These are phyloP conservation scores for Kodamaea fukazawae DNA, from an alignment of 805 yeast species.

Conservation along the genomic window DNA sequence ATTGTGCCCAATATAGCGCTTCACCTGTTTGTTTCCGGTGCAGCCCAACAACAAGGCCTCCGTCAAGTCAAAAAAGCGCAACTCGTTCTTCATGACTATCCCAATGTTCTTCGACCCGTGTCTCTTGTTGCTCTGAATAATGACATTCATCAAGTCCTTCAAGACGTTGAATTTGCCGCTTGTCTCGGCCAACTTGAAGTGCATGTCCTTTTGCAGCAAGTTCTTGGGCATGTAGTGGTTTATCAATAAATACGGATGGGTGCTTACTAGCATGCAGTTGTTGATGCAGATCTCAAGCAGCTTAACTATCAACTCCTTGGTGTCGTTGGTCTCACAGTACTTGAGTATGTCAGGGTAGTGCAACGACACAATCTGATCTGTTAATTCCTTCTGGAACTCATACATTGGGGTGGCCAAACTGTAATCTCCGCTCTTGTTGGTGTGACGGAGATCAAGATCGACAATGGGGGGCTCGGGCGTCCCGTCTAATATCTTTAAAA, in stretches of 20 bases:
- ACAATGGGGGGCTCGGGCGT: slow-evolving; percentile 82
- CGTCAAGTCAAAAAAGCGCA: slow-evolving; percentile 61
- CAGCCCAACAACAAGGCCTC: slow-evolving; percentile 71
- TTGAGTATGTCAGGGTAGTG: slow-evolving; percentile 89
- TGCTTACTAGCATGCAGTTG: slow-evolving; percentile 75
- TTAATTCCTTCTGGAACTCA: slow-evolving; percentile 81
- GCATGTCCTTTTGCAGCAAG: slow-evolving; percentile 66
- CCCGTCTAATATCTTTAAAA: slow-evolving; percentile 71
- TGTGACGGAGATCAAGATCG: slow-evolving; percentile 47
- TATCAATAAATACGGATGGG: slow-evolving; percentile 85
- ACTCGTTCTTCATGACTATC: slow-evolving; percentile 65
- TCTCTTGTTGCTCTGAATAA: slow-evolving; percentile 35
- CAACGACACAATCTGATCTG: slow-evolving; percentile 86
- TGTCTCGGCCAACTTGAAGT: slow-evolving; percentile 66
- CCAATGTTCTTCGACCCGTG: slow-evolving; percentile 52
- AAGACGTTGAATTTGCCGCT: slow-evolving; percentile 82
- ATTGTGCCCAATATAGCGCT: slow-evolving; percentile 60
- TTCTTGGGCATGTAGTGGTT: slow-evolving; percentile 84
- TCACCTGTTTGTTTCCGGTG: slow-evolving; percentile 43
- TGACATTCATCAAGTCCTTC: slow-evolving; percentile 57
- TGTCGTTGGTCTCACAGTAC: slow-evolving; percentile 66
- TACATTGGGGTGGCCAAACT: slow-evolving; percentile 79
- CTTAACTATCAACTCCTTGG: slow-evolving; percentile 57
- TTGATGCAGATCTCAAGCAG: slow-evolving; percentile 71
- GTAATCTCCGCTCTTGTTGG: slow-evolving; percentile 58